Percentiles rank a stretch among this genome's conserved stretches.
These are phyloP conservation scores for Saccharomycopsis microspora DNA, from an alignment of 805 yeast genomes.

Conservation along the genomic window DNA sequence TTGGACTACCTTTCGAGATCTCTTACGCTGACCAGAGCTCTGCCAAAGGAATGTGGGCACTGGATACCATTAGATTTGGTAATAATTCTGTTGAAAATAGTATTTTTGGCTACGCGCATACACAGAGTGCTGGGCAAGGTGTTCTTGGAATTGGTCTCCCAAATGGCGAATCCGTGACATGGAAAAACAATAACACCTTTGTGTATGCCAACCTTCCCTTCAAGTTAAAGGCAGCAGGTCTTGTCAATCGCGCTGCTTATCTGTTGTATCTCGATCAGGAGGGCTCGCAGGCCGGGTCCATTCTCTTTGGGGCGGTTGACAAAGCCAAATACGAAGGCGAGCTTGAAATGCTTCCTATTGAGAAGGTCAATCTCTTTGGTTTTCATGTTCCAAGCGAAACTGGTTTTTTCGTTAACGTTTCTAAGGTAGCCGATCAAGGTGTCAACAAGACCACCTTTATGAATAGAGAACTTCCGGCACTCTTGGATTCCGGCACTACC, in stretches of 20 bases:
- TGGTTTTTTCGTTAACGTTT: conserved; percentile 5
- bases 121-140: conserved; percentile 27
- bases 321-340: conserved; percentile 46
- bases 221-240: conserved; percentile 44
- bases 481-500: conserved; percentile 55
- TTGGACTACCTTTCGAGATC: neutral
- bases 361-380: conserved; percentile 7
- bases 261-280: conserved; percentile 47
- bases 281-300: conserved; percentile 33
- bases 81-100: conserved; percentile 1
- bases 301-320: conserved; percentile 66
- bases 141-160: conserved; percentile 66
- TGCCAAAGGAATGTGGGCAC: conserved; percentile 12
- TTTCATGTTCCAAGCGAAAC: conserved; percentile 1
- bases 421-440: neutral
- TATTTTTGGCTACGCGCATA: conserved; percentile 11
- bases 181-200: conserved; percentile 23
- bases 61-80: conserved; percentile 7
- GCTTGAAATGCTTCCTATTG: conserved; percentile 20
- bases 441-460: conserved; percentile 1
- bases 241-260: conserved; percentile 43
- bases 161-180: conserved; percentile 44
- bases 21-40: conserved; percentile 6
- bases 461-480: conserved; percentile 24
- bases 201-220: conserved; percentile 59